A percentile compares a stretch with the other conserved stretches of the same genome.
These are phyloP conservation scores for Nigrospora oryzae DNA, from an alignment of 2,329 filamentous ascomycete genomes.

Conservation along the genomic window DNA sequence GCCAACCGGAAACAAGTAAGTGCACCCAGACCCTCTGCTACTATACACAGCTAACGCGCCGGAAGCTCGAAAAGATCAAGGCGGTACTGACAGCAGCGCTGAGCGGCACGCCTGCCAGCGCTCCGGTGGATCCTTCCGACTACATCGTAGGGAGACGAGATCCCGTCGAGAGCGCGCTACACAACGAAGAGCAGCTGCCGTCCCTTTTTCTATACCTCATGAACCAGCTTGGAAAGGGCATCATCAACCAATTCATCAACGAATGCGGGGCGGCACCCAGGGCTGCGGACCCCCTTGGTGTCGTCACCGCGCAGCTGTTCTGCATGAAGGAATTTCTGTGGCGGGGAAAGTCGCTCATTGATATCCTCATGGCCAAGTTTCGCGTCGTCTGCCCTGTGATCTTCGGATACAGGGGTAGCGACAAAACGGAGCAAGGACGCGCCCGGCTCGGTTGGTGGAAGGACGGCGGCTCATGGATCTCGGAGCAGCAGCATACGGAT, in stretches of 20 bases:
- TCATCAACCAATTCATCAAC: conserved; percentile 61
- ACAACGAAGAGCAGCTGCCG: conserved; percentile 49
- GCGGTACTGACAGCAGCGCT: conserved; percentile 44
- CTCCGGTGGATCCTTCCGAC: conserved; percentile 42
- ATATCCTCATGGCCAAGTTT: conserved; percentile 83
- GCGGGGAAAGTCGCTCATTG: conserved; percentile 61
- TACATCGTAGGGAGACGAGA: conserved; percentile 40
- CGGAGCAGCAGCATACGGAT: conserved; percentile 67
- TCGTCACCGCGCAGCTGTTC: conserved; percentile 68
- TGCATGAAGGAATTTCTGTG: conserved; percentile 59
- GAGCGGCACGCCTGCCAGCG: conserved; percentile 40
- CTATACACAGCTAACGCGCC: not conserved
- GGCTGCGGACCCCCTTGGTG: conserved; percentile 70
- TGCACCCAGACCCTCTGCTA: conserved; percentile 2
- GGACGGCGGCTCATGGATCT: conserved; percentile 50
- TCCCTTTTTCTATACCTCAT: conserved; percentile 66
- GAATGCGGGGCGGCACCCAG: conserved; percentile 57
- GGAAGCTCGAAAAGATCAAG: conserved; percentile 38
- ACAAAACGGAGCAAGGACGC: conserved; percentile 62
- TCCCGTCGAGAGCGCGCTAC: conserved; percentile 37
- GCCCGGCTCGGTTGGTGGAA: conserved; percentile 66
- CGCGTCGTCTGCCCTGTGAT: conserved; percentile 73
- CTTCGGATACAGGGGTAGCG: conserved; percentile 72
- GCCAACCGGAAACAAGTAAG: conserved; percentile 51
- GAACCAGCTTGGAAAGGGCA: conserved; percentile 65